Conservation (phyloP, 805 yeast species). For the Blastobotrys attinorum region DNA sequence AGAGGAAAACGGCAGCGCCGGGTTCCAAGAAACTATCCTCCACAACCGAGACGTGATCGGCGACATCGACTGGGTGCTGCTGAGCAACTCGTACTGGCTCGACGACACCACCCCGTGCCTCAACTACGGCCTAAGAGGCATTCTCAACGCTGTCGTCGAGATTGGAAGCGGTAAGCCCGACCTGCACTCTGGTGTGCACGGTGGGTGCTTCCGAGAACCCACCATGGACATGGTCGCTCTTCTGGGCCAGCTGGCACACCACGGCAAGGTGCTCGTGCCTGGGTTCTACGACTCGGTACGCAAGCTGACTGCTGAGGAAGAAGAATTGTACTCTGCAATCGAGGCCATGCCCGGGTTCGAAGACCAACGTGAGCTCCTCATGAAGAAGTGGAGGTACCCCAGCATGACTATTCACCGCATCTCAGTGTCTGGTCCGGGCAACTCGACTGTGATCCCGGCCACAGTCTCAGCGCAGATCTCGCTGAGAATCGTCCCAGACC, state of each 20-base stretch:
- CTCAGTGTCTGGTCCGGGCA: conserved; percentile 83
- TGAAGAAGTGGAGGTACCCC: conserved; percentile 85
- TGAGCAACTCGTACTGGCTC: conserved; percentile 91
- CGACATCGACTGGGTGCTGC: conserved; percentile 76
- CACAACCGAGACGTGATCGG: conserved; percentile 48
- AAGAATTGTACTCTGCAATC: conserved; percentile 54
- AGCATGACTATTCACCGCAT: conserved; percentile 81
- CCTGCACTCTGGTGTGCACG: conserved; percentile 94
- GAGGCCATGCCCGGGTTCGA: conserved; percentile 33
- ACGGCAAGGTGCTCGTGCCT: conserved; percentile 54
- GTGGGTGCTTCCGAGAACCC: conserved; percentile 86
- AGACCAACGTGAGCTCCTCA: conserved; percentile 32
- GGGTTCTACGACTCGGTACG: conserved; percentile 63
- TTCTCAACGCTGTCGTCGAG: conserved; percentile 68
- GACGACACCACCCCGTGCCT: conserved; percentile 84
- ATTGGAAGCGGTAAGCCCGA: conserved; percentile 73
- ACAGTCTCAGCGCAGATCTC: conserved; percentile 70
- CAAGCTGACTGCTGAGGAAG: conserved; percentile 51
- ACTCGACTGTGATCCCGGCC: conserved; percentile 84
- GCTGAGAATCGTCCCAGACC: conserved; percentile 84
- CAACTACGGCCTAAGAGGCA: conserved; percentile 92
- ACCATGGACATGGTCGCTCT: conserved; percentile 75
- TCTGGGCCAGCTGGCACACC: conserved; percentile 54
- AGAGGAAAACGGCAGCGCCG: conserved; percentile 88
- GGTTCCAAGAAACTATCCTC: conserved; percentile 63